Conservation (phyloP, 2,329 filamentous ascomycete species). For the Boeremia lycopersici region DNA sequence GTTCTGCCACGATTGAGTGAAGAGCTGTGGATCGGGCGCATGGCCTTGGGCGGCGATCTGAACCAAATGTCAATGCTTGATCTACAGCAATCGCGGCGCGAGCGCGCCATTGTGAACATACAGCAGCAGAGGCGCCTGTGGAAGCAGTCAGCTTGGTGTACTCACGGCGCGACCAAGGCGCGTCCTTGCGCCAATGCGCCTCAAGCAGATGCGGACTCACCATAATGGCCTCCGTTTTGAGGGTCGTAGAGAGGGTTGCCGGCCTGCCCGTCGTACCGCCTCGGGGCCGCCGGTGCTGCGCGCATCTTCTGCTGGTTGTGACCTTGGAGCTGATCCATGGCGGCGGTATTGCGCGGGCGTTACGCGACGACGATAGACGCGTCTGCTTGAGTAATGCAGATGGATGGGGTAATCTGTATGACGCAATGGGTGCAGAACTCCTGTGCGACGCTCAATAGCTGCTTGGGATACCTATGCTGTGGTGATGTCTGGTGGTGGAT, state of each 20-base stretch:
- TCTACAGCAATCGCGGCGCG: conserved; percentile 14
- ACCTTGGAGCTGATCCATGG: conserved; percentile 47
- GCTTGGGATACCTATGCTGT: conserved; percentile 23
- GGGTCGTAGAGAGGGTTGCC: conserved; percentile 57
- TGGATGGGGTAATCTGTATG: background rate
- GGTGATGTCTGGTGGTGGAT: conserved; percentile 39
- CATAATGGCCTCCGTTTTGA: conserved; percentile 56
- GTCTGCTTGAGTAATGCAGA: conserved; percentile 23
- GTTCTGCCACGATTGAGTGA: conserved; percentile 94
- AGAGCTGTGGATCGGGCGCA: conserved; percentile 86
- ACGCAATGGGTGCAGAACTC: background rate
- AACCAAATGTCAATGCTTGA: conserved; percentile 45
- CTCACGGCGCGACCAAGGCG: conserved; percentile 17
- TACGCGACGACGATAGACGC: conserved; percentile 38
- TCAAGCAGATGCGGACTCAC: conserved; percentile 38
- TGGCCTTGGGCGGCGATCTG: conserved; percentile 87
- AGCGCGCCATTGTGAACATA: conserved; percentile 53
- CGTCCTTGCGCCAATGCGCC: conserved; percentile 5
- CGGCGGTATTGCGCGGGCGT: conserved; percentile 38
- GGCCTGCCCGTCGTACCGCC: conserved; percentile 57
- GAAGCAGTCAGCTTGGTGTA: conserved; percentile 25
- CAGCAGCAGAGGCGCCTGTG: conserved; percentile 70
- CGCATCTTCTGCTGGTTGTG: conserved; percentile 48
- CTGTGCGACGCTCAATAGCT: conserved; percentile 36
- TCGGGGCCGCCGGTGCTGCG: conserved; percentile 45